phyloP scores from a whole-genome alignment of 805 yeast genomes.

The Yamadazyma phyllophila region DNA sequence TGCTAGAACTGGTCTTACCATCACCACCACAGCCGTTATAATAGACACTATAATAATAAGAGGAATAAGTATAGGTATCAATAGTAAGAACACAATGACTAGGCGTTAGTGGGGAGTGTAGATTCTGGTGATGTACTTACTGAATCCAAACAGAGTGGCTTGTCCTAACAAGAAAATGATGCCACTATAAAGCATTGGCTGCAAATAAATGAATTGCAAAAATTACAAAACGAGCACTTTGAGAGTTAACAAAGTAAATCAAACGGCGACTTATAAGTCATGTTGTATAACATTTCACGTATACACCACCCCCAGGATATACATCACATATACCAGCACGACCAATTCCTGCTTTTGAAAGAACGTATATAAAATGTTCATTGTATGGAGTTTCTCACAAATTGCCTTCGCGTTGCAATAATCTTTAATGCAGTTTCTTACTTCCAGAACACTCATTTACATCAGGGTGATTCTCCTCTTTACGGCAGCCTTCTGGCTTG shows the following conservation, averaged over 20 bases:
- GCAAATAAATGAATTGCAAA: too few relatives aligned
- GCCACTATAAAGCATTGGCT: too few relatives aligned
- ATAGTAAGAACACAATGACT: not conserved
- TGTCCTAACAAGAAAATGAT: not conserved
- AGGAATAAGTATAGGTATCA: conserved; percentile 1
- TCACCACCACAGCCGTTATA: not conserved
- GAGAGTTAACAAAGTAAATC: too few relatives aligned
- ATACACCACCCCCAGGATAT: too few relatives aligned
- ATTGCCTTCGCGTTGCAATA: not conserved
- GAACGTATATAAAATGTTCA: too few relatives aligned
- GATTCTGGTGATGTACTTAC: not conserved
- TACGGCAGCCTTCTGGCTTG: conserved; percentile 43
- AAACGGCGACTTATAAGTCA: too few relatives aligned
- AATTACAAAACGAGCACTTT: too few relatives aligned
- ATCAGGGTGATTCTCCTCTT: conserved; percentile 46
- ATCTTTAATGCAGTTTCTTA: conserved; percentile 46
- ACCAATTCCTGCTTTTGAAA: too few relatives aligned
- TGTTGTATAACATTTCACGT: too few relatives aligned
- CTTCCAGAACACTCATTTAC: conserved; percentile 49
- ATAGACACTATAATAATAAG: not conserved
- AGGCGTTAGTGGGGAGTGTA: not conserved
- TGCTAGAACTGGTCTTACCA: not conserved
- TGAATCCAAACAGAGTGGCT: not conserved
- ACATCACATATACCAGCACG: too few relatives aligned
- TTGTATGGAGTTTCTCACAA: not conserved